Evolutionary conservation across 805 yeast genomes (phyloP), one percentile per base, ranked within the genome.

Genomic region (Candida silvatica): DNA sequence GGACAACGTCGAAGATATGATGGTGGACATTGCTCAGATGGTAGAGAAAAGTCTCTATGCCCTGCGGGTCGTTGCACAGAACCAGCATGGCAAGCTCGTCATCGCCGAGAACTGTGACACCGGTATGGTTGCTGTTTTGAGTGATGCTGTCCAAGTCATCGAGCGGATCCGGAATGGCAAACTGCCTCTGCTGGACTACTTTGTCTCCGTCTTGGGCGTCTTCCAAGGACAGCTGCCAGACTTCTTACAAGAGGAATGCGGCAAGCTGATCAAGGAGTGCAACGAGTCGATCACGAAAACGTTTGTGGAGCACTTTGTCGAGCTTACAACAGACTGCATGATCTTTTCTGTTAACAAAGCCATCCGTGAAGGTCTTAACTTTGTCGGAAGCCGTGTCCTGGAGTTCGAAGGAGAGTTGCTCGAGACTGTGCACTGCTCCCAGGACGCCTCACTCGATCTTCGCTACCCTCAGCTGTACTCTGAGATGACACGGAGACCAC

Each of bases 291-390:
- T 49, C 6, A 46, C 42, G 20, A 37, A 40, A 27, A 20, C 15
- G 3, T 49, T 43, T 28, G 27, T 47, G 19, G 46, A 45, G 27
- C 39, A 27, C 15, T 48, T 50, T 34, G 45, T 49, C 30, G 49
- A 43, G 32, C 41, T 51, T 22, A 39, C 47, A 35, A 45, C 42
- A 30, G 54, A 51, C 27, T 47, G 46, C 26, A 44, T 46, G 45
- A 44, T 49, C 6, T 42, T 35, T 35, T 50, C 52, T 7, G 38
- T 47, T 38, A 49, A 48, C 37, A 37, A 37, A 18, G 47, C 51
- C 23, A 34, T 48, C 17, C 29, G 25, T 5, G 38, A 38, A 22
- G 44, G 49, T 31, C 36, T 46, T 17, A 34, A 27, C 23, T 32
- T 42, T 20, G 40, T 46, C 20, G 44, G 43, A 11, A 40, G 34